Conservation (phyloP, 1,139 yeast species). For the Diutina scorzettiae region DNA sequence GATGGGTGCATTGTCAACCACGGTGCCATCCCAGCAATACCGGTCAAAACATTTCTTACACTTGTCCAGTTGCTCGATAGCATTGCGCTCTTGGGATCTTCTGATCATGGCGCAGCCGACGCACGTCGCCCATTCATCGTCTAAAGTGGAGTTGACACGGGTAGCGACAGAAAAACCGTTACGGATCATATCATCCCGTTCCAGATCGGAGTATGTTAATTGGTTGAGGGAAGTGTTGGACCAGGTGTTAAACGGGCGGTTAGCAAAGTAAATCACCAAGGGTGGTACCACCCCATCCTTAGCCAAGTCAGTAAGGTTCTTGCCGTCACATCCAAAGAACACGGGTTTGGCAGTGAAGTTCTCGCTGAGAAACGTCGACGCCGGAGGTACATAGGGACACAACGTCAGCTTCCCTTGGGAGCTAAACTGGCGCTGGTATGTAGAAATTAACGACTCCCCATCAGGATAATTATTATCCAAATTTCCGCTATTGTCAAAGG, state of each 20-base stretch:
- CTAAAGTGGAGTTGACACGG: background rate
- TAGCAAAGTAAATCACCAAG: slow-evolving; percentile 68
- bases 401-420: slow-evolving; percentile 49
- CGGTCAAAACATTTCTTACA: slow-evolving; percentile 14
- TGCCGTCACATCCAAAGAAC: slow-evolving; percentile 77
- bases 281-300: slow-evolving; percentile 45
- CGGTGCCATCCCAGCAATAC: slow-evolving; percentile 13
- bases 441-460: slow-evolving; percentile 26
- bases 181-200: slow-evolving; percentile 48
- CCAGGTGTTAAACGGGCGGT: slow-evolving; percentile 53
- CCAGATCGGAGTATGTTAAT: slow-evolving; percentile 46
- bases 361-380: slow-evolving; percentile 34
- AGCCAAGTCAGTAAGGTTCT: slow-evolving; percentile 40
- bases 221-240: slow-evolving; percentile 68
- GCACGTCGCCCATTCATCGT: slow-evolving; percentile 1
- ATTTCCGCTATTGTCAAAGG: slow-evolving; percentile 26
- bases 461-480: slow-evolving; percentile 25
- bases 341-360: slow-evolving; percentile 60
- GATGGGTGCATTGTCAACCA: slow-evolving; percentile 13
- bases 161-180: slow-evolving; percentile 22
- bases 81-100: slow-evolving; percentile 3
- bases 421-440: slow-evolving; percentile 61
- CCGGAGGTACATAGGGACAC: slow-evolving; percentile 84
- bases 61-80: slow-evolving; percentile 7
- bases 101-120: slow-evolving; percentile 6